Evolutionary conservation across 139 green algal species (phyloP), one percentile per base, ranked within the genome.

Genomic region (Auxenochlorella protothecoides): DNA sequence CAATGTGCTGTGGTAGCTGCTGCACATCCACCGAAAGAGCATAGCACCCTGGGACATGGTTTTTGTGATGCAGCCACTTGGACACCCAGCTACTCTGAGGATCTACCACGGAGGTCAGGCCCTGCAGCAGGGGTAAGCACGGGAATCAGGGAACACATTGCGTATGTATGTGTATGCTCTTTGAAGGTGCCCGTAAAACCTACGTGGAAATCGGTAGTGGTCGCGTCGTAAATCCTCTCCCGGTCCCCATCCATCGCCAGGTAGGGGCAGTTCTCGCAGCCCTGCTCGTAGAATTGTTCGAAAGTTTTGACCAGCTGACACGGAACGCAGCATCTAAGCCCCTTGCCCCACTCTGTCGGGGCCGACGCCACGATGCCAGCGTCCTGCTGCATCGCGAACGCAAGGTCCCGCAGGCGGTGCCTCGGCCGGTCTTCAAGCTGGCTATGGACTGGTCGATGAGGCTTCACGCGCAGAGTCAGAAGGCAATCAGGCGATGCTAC

Each of bases 241-340:
- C 79, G 74, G 59, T 91, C 83, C 2, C 68, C 76, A 52, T 87
- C 78, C 73, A 90, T 80, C 4, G 76, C 68, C 63, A 92, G 70
- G 69, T 76, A 91, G 11, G 68, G 68, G 73, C 88, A 93, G 63
- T 94, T 94, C 62, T 94, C 89, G 64, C 89, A 94, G 53, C 89
- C 88, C 6, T 63, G 75, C 62, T 83, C 78, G 70, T 74, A 83
- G 67, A 83, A 83, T 59, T 83, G 78, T 55, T 78, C 72, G 13
- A 81, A 77, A 3, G 75, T 83, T 55, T 86, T 86, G 10, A 86
- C 63, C 59, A 86, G 66, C 3, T 69, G 65, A 67, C 81, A 86
- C 2, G 68, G 68, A 9, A 83, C 68, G 63, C 81, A 86, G 55
- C 79, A 84, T 6, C 81, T 73, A 61, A 86, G 70, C 55, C 62